Percentiles rank a stretch among this genome's conserved stretches.
These are phyloP conservation scores for Globisporangium sylvaticum DNA, from an alignment of 352 stramenopile species.

Conservation along the genomic window DNA sequence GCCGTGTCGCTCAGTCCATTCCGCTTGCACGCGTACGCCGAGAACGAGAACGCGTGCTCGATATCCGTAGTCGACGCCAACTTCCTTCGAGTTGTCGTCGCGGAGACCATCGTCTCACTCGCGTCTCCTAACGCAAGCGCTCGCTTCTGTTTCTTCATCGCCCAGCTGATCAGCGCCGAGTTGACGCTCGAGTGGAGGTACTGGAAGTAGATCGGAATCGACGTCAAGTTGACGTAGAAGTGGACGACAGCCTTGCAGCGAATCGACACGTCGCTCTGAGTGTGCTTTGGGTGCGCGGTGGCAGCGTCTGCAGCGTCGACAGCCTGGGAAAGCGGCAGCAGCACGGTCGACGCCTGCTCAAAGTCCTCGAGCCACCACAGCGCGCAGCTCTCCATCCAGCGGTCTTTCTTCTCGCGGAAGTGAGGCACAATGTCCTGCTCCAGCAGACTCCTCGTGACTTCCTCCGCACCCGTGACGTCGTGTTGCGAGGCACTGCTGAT, in stretches of 20 bases:
- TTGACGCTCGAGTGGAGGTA: slow-evolving; percentile 71
- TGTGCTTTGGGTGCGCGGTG: slow-evolving; percentile 5
- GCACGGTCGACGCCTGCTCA: slow-evolving; percentile 68
- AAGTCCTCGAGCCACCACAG: slow-evolving; percentile 86
- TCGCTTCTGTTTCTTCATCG: slow-evolving; percentile 34
- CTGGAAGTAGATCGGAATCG: slow-evolving; percentile 80
- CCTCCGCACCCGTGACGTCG: slow-evolving; percentile 57
- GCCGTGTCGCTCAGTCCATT: slow-evolving; percentile 78
- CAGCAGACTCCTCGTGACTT: slow-evolving; percentile 49
- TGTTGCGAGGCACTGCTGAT: slow-evolving; percentile 31
- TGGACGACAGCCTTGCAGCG: slow-evolving; percentile 46
- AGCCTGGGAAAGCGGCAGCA: slow-evolving; percentile 63
- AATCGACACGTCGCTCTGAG: slow-evolving; percentile 23
- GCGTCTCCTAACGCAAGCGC: neutral
- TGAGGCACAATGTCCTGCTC: slow-evolving; percentile 64
- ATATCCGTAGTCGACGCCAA: slow-evolving; percentile 69
- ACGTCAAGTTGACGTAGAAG: slow-evolving; percentile 86
- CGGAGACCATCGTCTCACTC: neutral
- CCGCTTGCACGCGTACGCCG: slow-evolving; percentile 81
- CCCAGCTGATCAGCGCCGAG: slow-evolving; percentile 58
- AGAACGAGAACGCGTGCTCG: slow-evolving; percentile 80
- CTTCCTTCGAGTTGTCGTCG: slow-evolving; percentile 9
- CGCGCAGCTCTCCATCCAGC: slow-evolving; percentile 75
- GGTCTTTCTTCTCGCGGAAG: slow-evolving; percentile 54
- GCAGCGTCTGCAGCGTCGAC: slow-evolving; percentile 35